Evolutionary conservation across 2,329 filamentous ascomycete genomes (phyloP), one percentile per base, ranked within the genome.

Genomic region (Hirsutella rhossiliensis): DNA sequence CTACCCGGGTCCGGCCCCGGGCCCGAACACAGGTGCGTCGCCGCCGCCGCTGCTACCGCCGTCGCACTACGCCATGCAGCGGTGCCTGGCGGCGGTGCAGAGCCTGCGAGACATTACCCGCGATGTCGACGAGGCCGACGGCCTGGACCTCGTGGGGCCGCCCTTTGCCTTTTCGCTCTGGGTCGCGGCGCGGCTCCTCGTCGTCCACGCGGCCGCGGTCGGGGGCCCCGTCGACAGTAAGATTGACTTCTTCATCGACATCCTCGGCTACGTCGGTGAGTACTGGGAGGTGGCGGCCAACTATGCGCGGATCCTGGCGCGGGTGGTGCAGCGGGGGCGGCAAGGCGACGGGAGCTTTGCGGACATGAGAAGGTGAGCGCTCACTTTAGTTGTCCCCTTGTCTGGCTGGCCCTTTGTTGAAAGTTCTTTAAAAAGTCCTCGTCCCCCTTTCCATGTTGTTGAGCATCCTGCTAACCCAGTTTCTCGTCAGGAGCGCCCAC

Each of bases 111-210:
- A 68, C 28, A 68, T 69, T 43, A 63, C 64, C 0, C 60, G 62
- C 8, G 65, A 69, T 45, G 65, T 69, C 0, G 61, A 64, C 17
- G 66, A 69, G 43, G 66, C 64, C 4, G 62, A 66, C 38, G 64
- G 64, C 0, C 47, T 69, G 13, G 64, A 69, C 36, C 58, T 68
- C 1, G 56, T 69, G 0, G 66, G 66, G 0, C 66, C 66, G 0
- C 66, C 65, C 0, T 69, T 69, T 48, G 65, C 66, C 0, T 67
- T 69, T n/a, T 61, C 64, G 0, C 57, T 69, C 0, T 69, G 66
- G 66, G 63, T 67, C 2, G 64, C 65, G 3, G 66, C 63, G 1
- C 52, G 66, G 13, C 40, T 68, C 5, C 49, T 69, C 11, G 45
- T 69, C 11, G 64, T 68, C 5, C 64, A 69, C 39, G 63, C 66